These are phyloP conservation scores for Candida maris DNA, from an alignment of 805 yeast genomes.

Conservation along the genomic window DNA sequence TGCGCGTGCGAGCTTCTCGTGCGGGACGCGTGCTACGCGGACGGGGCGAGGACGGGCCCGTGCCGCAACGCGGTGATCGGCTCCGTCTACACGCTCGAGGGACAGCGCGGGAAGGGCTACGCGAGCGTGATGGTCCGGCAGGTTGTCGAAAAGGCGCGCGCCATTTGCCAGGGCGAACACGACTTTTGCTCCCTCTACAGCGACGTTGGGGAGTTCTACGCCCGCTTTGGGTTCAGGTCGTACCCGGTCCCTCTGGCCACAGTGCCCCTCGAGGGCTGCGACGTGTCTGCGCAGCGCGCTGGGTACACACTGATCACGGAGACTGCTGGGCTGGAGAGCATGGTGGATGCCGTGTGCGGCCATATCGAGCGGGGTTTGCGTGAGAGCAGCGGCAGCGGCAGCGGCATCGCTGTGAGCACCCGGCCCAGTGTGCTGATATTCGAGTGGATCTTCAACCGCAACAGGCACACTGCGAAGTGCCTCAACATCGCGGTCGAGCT, in stretches of 20 bases:
- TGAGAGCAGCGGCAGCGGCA: neutral
- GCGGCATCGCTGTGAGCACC: constrained; percentile 22
- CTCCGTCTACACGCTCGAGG: constrained; percentile 51
- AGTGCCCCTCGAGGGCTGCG: constrained; percentile 8
- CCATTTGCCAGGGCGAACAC: constrained; percentile 24
- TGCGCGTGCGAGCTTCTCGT: constrained; percentile 30
- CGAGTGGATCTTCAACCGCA: constrained; percentile 43
- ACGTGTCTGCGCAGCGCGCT: neutral
- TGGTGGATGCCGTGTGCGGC: neutral
- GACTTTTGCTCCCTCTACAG: constrained; percentile 55
- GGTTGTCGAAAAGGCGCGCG: constrained; percentile 26
- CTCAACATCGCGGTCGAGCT: constrained; percentile 2
- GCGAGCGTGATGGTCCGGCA: constrained; percentile 45
- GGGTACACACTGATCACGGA: neutral
- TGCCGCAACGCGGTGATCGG: constrained; percentile 42
- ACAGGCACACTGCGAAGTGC: constrained; percentile 17
- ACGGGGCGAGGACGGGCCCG: constrained; percentile 4
- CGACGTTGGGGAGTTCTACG: constrained; percentile 68
- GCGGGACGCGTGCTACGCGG: constrained; percentile 18
- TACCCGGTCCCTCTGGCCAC: constrained; percentile 19
- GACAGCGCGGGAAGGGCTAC: constrained; percentile 52
- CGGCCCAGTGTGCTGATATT: constrained; percentile 33
- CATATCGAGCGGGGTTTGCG: constrained; percentile 10
- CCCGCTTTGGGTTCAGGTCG: constrained; percentile 52
- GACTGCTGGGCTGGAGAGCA: neutral